Evolutionary conservation across 2,329 filamentous ascomycete genomes (phyloP).

Genomic region (Trichoderma citrinoviride): DNA sequence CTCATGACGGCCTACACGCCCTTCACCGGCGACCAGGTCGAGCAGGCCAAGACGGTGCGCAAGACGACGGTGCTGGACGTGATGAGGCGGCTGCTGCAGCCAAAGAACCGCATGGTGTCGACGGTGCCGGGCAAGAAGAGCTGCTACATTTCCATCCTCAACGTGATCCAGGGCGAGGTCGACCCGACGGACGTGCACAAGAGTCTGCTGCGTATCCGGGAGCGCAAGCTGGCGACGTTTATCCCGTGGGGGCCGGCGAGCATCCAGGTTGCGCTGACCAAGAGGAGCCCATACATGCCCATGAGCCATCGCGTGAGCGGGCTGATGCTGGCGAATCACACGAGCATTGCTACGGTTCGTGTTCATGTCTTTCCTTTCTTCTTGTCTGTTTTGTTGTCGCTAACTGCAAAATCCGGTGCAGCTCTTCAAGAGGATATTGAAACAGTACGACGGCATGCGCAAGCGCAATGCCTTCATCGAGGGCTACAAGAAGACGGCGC

Average conservation of each 20-base stretch:
- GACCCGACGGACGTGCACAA: slow-evolving; percentile 99
- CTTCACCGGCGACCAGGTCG: slow-evolving; percentile 93
- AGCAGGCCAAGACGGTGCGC: slow-evolving; percentile 94
- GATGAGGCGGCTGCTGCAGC: slow-evolving; percentile 91
- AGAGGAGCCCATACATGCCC: slow-evolving; percentile 92
- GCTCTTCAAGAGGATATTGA: slow-evolving; percentile 90
- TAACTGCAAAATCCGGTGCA: slow-evolving; percentile 32
- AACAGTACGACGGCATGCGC: slow-evolving; percentile 88
- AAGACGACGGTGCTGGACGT: slow-evolving; percentile 98
- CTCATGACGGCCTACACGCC: slow-evolving; percentile 98
- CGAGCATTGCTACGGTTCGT: slow-evolving; percentile 83
- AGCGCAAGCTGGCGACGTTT: slow-evolving; percentile 89
- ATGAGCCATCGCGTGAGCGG: slow-evolving; percentile 94
- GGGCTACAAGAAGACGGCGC: slow-evolving; percentile 90
- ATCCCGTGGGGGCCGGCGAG: slow-evolving; percentile 98
- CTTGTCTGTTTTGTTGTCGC: background rate
- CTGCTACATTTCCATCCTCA: slow-evolving; percentile 98
- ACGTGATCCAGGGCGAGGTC: slow-evolving; percentile 98
- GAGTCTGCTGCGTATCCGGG: slow-evolving; percentile 90
- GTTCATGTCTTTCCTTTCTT: background rate
- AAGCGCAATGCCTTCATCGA: slow-evolving; percentile 98
- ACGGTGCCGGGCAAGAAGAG: slow-evolving; percentile 94
- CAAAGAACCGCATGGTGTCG: slow-evolving; percentile 99
- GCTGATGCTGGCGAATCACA: slow-evolving; percentile 97
- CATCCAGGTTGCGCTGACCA: slow-evolving; percentile 95